Percentiles rank a stretch among this genome's conserved stretches.
phyloP scores from a whole-genome alignment of 2,329 filamentous ascomycete genomes.

The Whalleya microplaca region DNA sequence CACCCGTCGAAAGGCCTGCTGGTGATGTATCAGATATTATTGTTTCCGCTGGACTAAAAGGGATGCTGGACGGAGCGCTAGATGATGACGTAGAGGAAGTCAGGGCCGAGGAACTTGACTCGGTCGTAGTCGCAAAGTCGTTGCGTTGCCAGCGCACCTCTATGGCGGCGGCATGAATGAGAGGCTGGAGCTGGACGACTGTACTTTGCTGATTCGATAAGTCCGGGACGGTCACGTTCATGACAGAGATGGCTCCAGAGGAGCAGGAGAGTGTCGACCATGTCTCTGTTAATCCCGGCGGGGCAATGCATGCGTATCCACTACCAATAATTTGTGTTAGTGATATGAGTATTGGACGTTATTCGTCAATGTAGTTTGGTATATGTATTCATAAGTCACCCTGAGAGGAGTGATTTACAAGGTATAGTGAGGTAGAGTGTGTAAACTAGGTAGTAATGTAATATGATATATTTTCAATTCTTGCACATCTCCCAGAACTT shows the following conservation, averaged over 20 bases:
- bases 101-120: background rate
- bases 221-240: conserved; percentile 13
- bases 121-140: conserved; percentile 7
- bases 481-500: background rate
- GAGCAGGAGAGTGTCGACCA: conserved; percentile 19
- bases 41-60: background rate
- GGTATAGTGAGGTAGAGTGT: background rate
- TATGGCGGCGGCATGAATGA: conserved; percentile 15
- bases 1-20: background rate
- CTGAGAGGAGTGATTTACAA: too few species aligned
- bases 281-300: conserved; percentile 1
- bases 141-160: conserved; percentile 11
- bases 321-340: background rate
- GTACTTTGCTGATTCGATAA: conserved; percentile 6
- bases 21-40: background rate
- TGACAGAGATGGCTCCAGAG: background rate
- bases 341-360: too few species aligned
- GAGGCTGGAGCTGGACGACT: conserved; percentile 3
- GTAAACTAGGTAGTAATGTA: too few species aligned
- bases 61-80: background rate
- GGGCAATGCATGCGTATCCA: conserved; percentile 8
- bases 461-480: background rate
- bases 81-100: background rate
- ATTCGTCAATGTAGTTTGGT: too few species aligned
- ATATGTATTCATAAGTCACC: too few species aligned